A percentile compares a stretch with the other conserved stretches of the same genome.
These are phyloP conservation scores for Termitomyces sp. DNA, from an alignment of 1,284 basidiomycete genomes.

Conservation along the genomic window DNA sequence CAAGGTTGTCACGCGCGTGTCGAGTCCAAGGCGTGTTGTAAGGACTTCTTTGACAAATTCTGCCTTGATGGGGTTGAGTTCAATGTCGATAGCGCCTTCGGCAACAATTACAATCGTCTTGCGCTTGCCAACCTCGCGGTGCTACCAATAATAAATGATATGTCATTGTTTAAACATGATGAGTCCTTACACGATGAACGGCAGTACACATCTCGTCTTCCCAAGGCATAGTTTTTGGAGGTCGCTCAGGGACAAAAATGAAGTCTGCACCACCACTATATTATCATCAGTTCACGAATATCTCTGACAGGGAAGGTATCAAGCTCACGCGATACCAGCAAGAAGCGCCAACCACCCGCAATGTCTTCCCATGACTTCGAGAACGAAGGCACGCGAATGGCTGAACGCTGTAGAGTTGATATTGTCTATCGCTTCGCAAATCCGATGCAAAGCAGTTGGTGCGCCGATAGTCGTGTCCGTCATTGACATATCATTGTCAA, in stretches of 20 bases:
- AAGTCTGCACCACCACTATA: slow-evolving; percentile 89
- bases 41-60: slow-evolving; percentile 90
- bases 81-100: slow-evolving; percentile 87
- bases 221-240: slow-evolving; percentile 79
- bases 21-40: slow-evolving; percentile 81
- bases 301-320: neutral
- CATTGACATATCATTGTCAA: slow-evolving; percentile 99
- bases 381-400: slow-evolving; percentile 95
- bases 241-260: slow-evolving; percentile 93
- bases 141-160: slow-evolving; percentile 42
- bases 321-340: slow-evolving; percentile 78
- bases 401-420: slow-evolving; percentile 96
- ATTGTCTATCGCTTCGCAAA: slow-evolving; percentile 96
- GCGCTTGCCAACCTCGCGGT: slow-evolving; percentile 88
- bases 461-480: slow-evolving; percentile 98
- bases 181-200: slow-evolving; percentile 62
- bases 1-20: slow-evolving; percentile 96
- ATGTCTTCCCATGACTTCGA: slow-evolving; percentile 98
- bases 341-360: slow-evolving; percentile 97
- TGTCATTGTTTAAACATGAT: neutral
- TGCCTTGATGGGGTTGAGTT: slow-evolving; percentile 86
- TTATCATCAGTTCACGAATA: slow-evolving; percentile 11
- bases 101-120: slow-evolving; percentile 99
- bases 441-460: slow-evolving; percentile 90
- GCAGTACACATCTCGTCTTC: slow-evolving; percentile 89